These are phyloP conservation scores for Salix udensis DNA, from an alignment of 345 rosid species.

Conservation along the genomic window DNA sequence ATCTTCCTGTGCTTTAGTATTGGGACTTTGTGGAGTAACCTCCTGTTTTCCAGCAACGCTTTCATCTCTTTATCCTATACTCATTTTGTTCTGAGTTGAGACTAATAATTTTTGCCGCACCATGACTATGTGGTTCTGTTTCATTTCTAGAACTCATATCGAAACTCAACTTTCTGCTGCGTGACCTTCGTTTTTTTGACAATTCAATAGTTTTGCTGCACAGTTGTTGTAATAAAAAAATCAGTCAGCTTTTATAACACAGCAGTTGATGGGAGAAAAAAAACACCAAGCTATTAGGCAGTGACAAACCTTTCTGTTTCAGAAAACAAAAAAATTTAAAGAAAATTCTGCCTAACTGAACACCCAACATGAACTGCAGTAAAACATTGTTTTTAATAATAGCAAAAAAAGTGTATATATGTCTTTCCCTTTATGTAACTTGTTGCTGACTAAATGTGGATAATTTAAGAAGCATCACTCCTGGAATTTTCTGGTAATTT, in stretches of 20 bases:
- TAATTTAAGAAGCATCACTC: background rate
- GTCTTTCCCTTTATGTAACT: too few relatives aligned
- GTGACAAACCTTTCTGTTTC: background rate
- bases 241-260: background rate
- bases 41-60: conserved; percentile 25
- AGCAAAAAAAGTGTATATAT: too few relatives aligned
- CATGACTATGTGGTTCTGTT: conserved; percentile 38
- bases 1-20: conserved; percentile 26
- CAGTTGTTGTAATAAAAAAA: background rate
- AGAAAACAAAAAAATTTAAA: background rate
- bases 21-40: conserved; percentile 1
- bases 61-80: conserved; percentile 45
- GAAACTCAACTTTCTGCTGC: background rate
- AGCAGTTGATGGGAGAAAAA: background rate
- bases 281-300: background rate
- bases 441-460: background rate
- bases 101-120: conserved; percentile 23
- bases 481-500: background rate
- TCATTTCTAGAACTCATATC: conserved; percentile 50
- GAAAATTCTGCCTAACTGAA: background rate
- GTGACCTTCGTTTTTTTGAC: background rate
- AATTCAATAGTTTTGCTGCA: background rate
- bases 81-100: conserved; percentile 44
- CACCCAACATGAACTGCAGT: background rate
- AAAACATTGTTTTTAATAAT: too few relatives aligned